These are phyloP conservation scores for Podospora pseudopauciseta DNA, from an alignment of 495 filamentous ascomycete genomes.

Conservation along the genomic window DNA sequence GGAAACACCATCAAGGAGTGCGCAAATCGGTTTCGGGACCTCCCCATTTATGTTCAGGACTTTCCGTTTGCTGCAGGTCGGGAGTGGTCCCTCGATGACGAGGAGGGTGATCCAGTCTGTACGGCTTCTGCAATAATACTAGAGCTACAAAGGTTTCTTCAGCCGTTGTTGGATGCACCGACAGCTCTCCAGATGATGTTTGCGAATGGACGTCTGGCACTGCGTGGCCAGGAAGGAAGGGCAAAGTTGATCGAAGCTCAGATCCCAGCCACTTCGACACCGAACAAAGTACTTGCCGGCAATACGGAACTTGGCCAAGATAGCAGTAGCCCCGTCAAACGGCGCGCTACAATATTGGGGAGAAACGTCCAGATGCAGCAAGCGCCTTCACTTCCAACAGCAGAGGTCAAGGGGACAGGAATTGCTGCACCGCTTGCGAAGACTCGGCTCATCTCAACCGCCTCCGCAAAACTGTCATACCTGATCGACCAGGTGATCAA, in stretches of 20 bases:
- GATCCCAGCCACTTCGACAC: not conserved
- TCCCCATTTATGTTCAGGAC: constrained; percentile 66
- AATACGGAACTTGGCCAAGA: constrained; percentile 38
- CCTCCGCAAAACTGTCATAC: constrained; percentile 85
- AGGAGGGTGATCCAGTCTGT: constrained; percentile 35
- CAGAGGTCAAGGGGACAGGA: constrained; percentile 13
- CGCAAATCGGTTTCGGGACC: constrained; percentile 66
- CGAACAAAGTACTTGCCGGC: constrained; percentile 32
- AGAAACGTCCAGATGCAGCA: constrained; percentile 11
- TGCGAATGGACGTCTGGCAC: constrained; percentile 35
- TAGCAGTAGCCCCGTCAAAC: constrained; percentile 23
- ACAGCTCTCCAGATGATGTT: constrained; percentile 35
- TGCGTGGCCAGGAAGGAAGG: constrained; percentile 34
- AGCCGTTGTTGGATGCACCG: constrained; percentile 37
- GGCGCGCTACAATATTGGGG: constrained; percentile 25
- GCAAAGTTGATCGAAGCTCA: constrained; percentile 25
- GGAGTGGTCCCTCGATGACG: constrained; percentile 61
- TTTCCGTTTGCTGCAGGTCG: constrained; percentile 54
- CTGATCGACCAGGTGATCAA: constrained; percentile 66
- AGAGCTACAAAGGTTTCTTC: constrained; percentile 39
- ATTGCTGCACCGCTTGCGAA: constrained; percentile 51
- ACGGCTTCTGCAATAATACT: constrained; percentile 39
- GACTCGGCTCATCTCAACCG: constrained; percentile 69
- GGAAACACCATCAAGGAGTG: constrained; percentile 58
- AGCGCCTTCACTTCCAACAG: not conserved